These are phyloP conservation scores for Zygotorulaspora danielsina DNA, from an alignment of 805 yeast genomes.

Conservation along the genomic window DNA sequence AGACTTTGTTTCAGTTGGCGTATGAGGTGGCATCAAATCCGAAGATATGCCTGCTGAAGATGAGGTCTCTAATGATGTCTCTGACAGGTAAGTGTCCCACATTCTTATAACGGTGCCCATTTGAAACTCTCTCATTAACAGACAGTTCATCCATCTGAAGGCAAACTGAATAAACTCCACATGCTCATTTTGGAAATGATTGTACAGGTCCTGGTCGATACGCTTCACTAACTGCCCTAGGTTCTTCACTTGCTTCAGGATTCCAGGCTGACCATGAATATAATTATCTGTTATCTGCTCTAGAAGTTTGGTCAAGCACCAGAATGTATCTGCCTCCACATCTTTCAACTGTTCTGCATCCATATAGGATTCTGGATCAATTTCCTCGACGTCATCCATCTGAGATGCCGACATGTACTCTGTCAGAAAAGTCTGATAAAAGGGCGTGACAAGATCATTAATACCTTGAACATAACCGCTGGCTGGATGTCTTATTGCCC, in stretches of 20 bases:
- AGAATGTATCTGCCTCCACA: slow-evolving; percentile 92
- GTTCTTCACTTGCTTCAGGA: slow-evolving; percentile 82
- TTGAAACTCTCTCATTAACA: slow-evolving; percentile 88
- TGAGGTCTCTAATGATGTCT: slow-evolving; percentile 45
- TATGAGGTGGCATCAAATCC: slow-evolving; percentile 19
- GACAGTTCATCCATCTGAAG: slow-evolving; percentile 98
- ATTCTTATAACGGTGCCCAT: slow-evolving; percentile 77
- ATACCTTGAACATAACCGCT: slow-evolving; percentile 98
- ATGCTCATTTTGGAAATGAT: slow-evolving; percentile 73
- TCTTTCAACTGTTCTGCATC: slow-evolving; percentile 57
- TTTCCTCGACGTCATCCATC: slow-evolving; percentile 47
- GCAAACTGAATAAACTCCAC: slow-evolving; percentile 95
- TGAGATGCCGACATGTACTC: slow-evolving; percentile 49
- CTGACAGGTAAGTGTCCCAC: slow-evolving; percentile 95
- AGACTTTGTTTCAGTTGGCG: slow-evolving; percentile 22
- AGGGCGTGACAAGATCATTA: slow-evolving; percentile 89
- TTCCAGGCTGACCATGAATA: slow-evolving; percentile 98
- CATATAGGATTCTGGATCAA: slow-evolving; percentile 56
- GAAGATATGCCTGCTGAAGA: slow-evolving; percentile 15
- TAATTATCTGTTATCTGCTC: slow-evolving; percentile 96
- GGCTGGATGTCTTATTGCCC: slow-evolving; percentile 98
- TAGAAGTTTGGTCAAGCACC: slow-evolving; percentile 88
- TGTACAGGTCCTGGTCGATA: slow-evolving; percentile 68
- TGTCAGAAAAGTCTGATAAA: slow-evolving; percentile 77
- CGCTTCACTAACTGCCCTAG: slow-evolving; percentile 71